Base-by-base conservation (phyloP, 2,329 filamentous ascomycete species). In the Xylariaceae sp. region DNA sequence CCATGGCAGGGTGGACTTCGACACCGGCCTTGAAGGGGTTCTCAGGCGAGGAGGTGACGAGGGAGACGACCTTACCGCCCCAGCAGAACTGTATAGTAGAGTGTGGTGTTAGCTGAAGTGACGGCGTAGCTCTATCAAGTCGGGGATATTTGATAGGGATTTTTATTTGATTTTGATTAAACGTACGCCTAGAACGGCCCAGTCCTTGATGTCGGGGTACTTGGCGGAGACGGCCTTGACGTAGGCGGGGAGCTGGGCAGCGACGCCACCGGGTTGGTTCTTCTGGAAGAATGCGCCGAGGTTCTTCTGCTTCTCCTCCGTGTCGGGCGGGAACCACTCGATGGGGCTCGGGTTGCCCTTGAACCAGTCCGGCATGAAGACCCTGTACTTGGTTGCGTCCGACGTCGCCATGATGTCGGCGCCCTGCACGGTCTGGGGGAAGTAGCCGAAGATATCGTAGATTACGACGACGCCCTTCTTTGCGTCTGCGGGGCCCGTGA, bases 291-390 rank as follows among this genome's bases (percentile, higher is more conserved):
- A 89, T 3, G 72, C 75, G 34, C 77, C 77, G 2, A 89, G 76
- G 30, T 76, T 77, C 72, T 82, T 76, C 70, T 83, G 73, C 75
- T 89, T 87, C 67, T 89, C 85, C 4, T 82, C 75, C 4, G 75
- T 88, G 73, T 85, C 74, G 23, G 86, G 82, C 2, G 88, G 87
- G 71, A 84, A 84, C 76, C 81, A 74, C 69, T 77, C 77, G 72
- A 85, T 80, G 53, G 77, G 74, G 68, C 75, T 76, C 1, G 90
- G 88, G 65, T 83, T 80, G 72, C 90, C 92, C 61, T 89, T 82
- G 78, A 96, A 96, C 81, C 90, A 93, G 76, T 97, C 92, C 34
- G 92, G 92, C 64, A 97, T 92, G 76, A 92, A 92, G 66, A 96
- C 89, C 67, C 86, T 86, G 79, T 95, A 94, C 70, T 89, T 84